A percentile compares a stretch with the other conserved stretches of the same genome.
These are phyloP conservation scores for Apostasia ramifera DNA, from an alignment of 106 monocot species.

Conservation along the genomic window DNA sequence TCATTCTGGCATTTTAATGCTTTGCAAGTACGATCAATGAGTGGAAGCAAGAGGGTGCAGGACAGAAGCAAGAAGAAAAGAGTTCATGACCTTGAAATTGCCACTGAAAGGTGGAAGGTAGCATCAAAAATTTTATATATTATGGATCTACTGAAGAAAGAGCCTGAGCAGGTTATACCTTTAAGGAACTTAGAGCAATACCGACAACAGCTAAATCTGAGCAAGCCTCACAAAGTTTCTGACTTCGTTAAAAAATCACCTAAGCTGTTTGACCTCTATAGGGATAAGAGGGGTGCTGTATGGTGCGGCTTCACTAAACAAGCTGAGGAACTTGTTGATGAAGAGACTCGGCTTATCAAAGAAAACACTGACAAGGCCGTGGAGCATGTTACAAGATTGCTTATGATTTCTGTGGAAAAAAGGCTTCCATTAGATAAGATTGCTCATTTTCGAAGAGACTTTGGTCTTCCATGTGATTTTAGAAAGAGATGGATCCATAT, in stretches of 20 bases:
- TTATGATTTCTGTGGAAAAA: conserved; percentile 85
- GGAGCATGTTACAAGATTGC: conserved; percentile 46
- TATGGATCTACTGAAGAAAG: conserved; percentile 46
- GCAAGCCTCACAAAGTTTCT: conserved; percentile 43
- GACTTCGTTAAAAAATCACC: conserved; percentile 65
- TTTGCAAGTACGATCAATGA: conserved; percentile 53
- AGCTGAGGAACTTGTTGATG: conserved; percentile 37
- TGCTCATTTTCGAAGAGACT: conserved; percentile 69
- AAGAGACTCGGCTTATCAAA: conserved; percentile 40
- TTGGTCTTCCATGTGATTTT: conserved; percentile 70
- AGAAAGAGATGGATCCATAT: conserved; percentile 57
- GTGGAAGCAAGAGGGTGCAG: conserved; percentile 57
- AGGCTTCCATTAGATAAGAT: conserved; percentile 73
- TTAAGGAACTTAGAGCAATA: conserved; percentile 47
- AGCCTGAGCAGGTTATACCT: conserved; percentile 53
- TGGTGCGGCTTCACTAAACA: conserved; percentile 60
- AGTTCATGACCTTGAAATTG: conserved; percentile 61
- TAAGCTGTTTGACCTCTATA: conserved; percentile 55
- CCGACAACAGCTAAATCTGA: conserved; percentile 39
- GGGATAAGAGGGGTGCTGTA: conserved; percentile 39
- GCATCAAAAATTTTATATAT: conserved; percentile 44
- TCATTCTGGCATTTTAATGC: conserved; percentile 1
- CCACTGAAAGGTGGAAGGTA: conserved; percentile 59
- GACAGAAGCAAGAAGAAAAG: conserved; percentile 77
- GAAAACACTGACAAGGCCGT: conserved; percentile 36